Evolutionary conservation across 2,329 filamentous ascomycete species (phyloP), one percentile per base, ranked within the genome.

Genomic region (Aureobasidium sp.): DNA sequence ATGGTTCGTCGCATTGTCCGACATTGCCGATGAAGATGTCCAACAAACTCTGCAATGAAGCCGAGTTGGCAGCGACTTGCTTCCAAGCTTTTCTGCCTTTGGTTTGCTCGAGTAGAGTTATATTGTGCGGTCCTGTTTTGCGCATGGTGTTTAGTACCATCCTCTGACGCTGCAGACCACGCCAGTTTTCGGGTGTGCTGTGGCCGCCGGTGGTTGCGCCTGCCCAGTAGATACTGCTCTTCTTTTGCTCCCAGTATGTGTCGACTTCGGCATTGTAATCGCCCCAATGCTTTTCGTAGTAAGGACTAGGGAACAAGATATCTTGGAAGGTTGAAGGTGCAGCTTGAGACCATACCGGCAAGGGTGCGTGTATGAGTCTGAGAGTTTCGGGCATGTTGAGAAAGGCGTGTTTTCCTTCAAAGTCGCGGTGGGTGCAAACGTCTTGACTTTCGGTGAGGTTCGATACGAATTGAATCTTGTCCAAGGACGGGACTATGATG

Each of bases 21-120:
- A 82, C 70, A 3, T 69, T 68, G 0, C 79, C 79, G 53, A 83
- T 79, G 1, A 73, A 71, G 13, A 78, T 45, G 42, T 25, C 14
- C 3, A 45, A 13, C 4, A 45, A 8, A 27, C 27, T 25, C 14
- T 45, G 42, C 9, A 45, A 9, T 7, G 42, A 25, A 27, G 42
- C 27, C 10, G 42, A 29, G 42, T 25, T 25, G 42, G 42, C 42
- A 2, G 21, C 14, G 21, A 27, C 6, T 27, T 25, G 42, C 9
- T 45, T 45, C 42, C 42, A 45, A 8, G 9, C 14, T 27, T 25
- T 25, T 27, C 25, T 45, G 3, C 9, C 6, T 11, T 25, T 27
- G n/a, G 3, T 8, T 27, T 45, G 42, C 3, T 25, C n/a, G 1
- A 45, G 42, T 2, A 45, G 42, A 25, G 42, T 45, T 25, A 45